Evolutionary conservation across 768 basidiomycete genomes (phyloP).

Genomic region (Clitopilus hobsonii): DNA sequence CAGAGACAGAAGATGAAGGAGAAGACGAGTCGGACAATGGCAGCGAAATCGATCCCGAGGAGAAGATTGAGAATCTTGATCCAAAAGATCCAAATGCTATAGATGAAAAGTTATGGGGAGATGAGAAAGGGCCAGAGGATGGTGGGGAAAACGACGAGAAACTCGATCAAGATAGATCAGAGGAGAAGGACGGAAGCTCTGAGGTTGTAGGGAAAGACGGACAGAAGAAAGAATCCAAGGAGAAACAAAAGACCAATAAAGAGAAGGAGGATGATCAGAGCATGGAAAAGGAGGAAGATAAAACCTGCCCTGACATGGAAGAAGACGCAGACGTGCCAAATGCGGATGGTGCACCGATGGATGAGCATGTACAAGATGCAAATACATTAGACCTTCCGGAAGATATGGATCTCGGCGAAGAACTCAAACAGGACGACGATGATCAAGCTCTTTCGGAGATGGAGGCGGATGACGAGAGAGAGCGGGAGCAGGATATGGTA

Average conservation of each 20-base stretch:
- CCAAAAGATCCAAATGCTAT: slow-evolving; percentile 76
- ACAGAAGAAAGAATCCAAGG: slow-evolving; percentile 22
- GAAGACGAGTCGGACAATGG: slow-evolving; percentile 48
- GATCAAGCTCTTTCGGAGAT: slow-evolving; percentile 22
- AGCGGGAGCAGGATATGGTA: slow-evolving; percentile 21
- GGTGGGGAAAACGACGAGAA: slow-evolving; percentile 48
- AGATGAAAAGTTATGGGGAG: slow-evolving; percentile 97
- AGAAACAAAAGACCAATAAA: background rate
- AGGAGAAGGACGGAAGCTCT: slow-evolving; percentile 41
- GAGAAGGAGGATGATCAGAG: slow-evolving; percentile 24
- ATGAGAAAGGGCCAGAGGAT: slow-evolving; percentile 61
- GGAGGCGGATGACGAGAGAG: slow-evolving; percentile 23
- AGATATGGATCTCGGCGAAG: slow-evolving; percentile 61
- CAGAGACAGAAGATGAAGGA: slow-evolving; percentile 54
- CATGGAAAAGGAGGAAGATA: slow-evolving; percentile 20
- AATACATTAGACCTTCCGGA: slow-evolving; percentile 89
- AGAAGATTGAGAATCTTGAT: slow-evolving; percentile 80
- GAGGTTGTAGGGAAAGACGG: slow-evolving; percentile 83
- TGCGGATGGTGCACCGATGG: slow-evolving; percentile 61
- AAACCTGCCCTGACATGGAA: slow-evolving; percentile 18
- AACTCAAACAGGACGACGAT: slow-evolving; percentile 28
- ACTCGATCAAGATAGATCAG: slow-evolving; percentile 56
- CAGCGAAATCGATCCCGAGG: slow-evolving; percentile 68
- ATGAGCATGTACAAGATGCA: slow-evolving; percentile 73
- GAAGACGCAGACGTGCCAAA: slow-evolving; percentile 31